Evolutionary conservation across 306 rosid species (phyloP), one percentile per base, ranked within the genome.

Genomic region (Trifolium repens): DNA sequence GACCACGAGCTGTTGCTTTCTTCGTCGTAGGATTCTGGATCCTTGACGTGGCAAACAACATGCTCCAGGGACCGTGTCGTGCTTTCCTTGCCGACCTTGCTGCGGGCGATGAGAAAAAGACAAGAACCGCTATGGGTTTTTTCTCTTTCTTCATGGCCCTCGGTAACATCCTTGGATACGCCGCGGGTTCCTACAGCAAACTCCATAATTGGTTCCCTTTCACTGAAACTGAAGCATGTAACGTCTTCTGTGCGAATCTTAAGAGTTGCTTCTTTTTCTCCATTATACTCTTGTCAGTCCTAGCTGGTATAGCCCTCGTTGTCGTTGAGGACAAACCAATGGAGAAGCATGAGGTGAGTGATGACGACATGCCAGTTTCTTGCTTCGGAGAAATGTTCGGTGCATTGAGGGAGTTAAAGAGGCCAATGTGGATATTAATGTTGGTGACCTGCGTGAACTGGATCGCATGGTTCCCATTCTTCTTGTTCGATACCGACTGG

Each of bases 21-120:
- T 57, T 57, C 14, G 63, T 57, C 63, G 0, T 57, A 9, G 63
- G 63, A 19, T 57, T 57, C 1, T 57, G 63, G 63, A 57, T 57
- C n/a, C 63, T 57, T 96, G 96, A 87, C 70, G 89, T 90, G 0
- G 93, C 93, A 5, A 90, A 88, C 74, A 90, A 90, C 77, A 90
- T 85, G 93, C 74, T 90, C 1, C 93, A 91, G 7, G 96, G 93
- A 0, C 96, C 96, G 0, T 91, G 96, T 65, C 81, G 96, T 0
- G 96, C 96, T 0, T 69, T 90, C 24, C 84, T 91, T 0, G 96
- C 90, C 0, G 93, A 88, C 32, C 88, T 91, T 16, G 80, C 93
- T n/a, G 79, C 81, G 4, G 72, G 80, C 8, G 80, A 89, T 70
- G 83, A 81, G 0, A 24, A 7, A 1, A 89, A 49, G 37, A 93